These are phyloP conservation scores for Hymenoscyphus infarciens DNA, from an alignment of 2,329 filamentous ascomycete species.

Conservation along the genomic window DNA sequence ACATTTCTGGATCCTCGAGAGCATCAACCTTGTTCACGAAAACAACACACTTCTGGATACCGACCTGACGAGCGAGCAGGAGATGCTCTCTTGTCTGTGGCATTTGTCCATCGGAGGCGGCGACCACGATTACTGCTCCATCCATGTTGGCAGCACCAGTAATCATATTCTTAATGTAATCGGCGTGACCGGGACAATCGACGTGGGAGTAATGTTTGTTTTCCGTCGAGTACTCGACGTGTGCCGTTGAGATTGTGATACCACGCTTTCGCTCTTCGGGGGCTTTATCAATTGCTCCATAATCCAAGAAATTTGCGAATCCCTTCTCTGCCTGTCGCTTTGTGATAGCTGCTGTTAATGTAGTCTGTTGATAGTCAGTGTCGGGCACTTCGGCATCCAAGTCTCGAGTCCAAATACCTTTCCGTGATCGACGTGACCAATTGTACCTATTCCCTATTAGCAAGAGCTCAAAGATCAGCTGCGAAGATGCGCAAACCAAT, in stretches of 20 bases:
- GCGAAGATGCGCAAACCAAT: slow-evolving; percentile 61
- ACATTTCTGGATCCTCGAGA: slow-evolving; percentile 96
- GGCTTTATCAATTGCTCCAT: slow-evolving; percentile 97
- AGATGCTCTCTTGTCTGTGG: slow-evolving; percentile 98
- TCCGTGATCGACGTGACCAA: slow-evolving; percentile 99
- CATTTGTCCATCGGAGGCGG: slow-evolving; percentile 98
- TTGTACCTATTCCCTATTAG: slow-evolving; percentile 62
- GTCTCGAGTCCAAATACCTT: slow-evolving; percentile 61
- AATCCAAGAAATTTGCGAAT: slow-evolving; percentile 90
- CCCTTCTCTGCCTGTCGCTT: slow-evolving; percentile 97
- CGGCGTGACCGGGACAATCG: slow-evolving; percentile 98
- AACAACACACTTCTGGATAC: slow-evolving; percentile 96
- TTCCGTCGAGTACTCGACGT: slow-evolving; percentile 97
- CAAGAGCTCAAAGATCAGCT: slow-evolving; percentile 10
- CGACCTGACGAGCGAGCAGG: slow-evolving; percentile 94
- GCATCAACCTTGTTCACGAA: slow-evolving; percentile 99
- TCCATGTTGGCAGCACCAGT: slow-evolving; percentile 99
- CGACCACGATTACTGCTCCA: slow-evolving; percentile 96
- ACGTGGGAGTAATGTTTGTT: slow-evolving; percentile 97
- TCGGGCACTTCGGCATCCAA: background rate
- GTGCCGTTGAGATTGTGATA: slow-evolving; percentile 98
- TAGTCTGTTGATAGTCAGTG: slow-evolving; percentile 60
- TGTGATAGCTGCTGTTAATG: slow-evolving; percentile 96
- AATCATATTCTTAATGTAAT: slow-evolving; percentile 99
- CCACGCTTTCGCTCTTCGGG: slow-evolving; percentile 99